Evolutionary conservation across 768 basidiomycete genomes (phyloP).

Genomic region (Pisolithus tinctorius): DNA sequence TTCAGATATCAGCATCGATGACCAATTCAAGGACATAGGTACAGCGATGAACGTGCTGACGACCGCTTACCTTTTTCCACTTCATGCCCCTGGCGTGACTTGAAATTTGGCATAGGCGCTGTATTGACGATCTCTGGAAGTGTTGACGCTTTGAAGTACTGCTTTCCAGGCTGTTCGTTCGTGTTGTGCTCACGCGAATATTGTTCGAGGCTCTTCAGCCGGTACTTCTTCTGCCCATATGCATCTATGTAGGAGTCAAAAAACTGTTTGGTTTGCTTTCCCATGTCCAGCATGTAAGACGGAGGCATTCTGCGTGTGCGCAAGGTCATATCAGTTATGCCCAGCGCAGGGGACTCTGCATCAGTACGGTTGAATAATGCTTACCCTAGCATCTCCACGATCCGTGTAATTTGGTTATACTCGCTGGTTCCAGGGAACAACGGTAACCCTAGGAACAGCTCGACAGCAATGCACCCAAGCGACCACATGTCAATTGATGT

Average conservation of each 20-base stretch:
- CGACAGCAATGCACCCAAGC: slow-evolving; percentile 95
- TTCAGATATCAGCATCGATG: neutral
- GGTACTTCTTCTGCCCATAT: slow-evolving; percentile 76
- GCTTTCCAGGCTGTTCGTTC: slow-evolving; percentile 96
- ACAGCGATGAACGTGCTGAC: too few relatives aligned
- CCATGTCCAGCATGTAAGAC: slow-evolving; percentile 87
- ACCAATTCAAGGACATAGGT: neutral
- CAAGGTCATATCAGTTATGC: slow-evolving; percentile 1
- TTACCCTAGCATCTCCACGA: slow-evolving; percentile 97
- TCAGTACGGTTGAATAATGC: slow-evolving; percentile 22
- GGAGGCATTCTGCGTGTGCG: slow-evolving; percentile 66
- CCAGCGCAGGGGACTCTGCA: neutral
- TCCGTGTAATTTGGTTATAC: slow-evolving; percentile 95
- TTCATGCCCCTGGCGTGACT: slow-evolving; percentile 73
- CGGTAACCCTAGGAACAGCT: slow-evolving; percentile 93
- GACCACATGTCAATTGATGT: slow-evolving; percentile 99
- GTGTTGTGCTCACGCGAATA: slow-evolving; percentile 93
- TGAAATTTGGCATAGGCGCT: slow-evolving; percentile 86
- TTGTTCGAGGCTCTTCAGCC: slow-evolving; percentile 87
- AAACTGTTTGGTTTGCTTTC: slow-evolving; percentile 92
- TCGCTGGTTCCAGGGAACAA: slow-evolving; percentile 98
- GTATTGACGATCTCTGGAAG: slow-evolving; percentile 94
- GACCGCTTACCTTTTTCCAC: slow-evolving; percentile 74
- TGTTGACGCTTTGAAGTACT: slow-evolving; percentile 94
- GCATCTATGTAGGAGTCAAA: slow-evolving; percentile 77